Conservation (phyloP, 805 yeast species). For the Zygoascus ofunaensis region DNA sequence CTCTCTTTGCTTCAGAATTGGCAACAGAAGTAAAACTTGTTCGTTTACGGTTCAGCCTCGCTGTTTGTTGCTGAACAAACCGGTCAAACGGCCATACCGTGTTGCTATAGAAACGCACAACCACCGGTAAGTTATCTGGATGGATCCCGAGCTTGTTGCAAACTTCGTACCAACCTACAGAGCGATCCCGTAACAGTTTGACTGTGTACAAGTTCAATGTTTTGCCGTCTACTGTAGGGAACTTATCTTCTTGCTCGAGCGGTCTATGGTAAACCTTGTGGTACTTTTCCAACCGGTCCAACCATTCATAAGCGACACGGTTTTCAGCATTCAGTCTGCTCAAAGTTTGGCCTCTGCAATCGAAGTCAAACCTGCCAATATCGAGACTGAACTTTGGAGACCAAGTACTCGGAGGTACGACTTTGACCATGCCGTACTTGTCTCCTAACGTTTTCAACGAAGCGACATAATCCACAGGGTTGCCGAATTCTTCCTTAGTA, state of each 20-base stretch:
- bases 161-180: slow-evolving; percentile 24
- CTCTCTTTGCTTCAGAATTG: neutral
- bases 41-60: slow-evolving; percentile 1
- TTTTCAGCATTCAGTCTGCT: slow-evolving; percentile 30
- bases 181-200: slow-evolving; percentile 21
- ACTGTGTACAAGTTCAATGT: slow-evolving; percentile 25
- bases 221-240: slow-evolving; percentile 22
- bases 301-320: slow-evolving; percentile 26
- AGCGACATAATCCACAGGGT: slow-evolving; percentile 61
- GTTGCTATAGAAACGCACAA: slow-evolving; percentile 1
- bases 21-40: neutral
- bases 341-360: slow-evolving; percentile 28
- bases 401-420: slow-evolving; percentile 51
- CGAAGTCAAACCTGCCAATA: slow-evolving; percentile 26
- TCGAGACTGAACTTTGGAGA: slow-evolving; percentile 31
- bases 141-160: slow-evolving; percentile 5
- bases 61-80: neutral
- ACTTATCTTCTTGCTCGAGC: slow-evolving; percentile 13
- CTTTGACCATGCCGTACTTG: slow-evolving; percentile 64
- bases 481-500: slow-evolving; percentile 43
- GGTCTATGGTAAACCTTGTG: slow-evolving; percentile 19
- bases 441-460: slow-evolving; percentile 43
- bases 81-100: slow-evolving; percentile 10
- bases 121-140: neutral
- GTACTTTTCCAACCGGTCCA: slow-evolving; percentile 27